Evolutionary conservation across 1,284 basidiomycete species (phyloP), one percentile per base, ranked within the genome.

Genomic region (Fereydounia khargensis): DNA sequence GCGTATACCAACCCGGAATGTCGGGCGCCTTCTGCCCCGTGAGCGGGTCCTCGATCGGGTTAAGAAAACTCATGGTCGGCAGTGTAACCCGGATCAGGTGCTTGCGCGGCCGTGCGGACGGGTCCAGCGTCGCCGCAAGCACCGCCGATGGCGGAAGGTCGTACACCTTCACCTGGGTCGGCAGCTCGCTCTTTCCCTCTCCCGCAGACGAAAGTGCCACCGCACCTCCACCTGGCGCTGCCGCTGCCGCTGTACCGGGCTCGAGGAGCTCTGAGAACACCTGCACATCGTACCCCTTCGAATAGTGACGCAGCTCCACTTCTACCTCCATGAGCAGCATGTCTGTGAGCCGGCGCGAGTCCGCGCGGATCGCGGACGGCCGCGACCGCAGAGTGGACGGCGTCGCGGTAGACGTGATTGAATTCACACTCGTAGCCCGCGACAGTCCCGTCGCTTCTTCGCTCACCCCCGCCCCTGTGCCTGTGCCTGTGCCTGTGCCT

Each of bases 131-230:
- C 3, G 72, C 72, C 0, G 69, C 72, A 7, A 71, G 57, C n/a
- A 73, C 56, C 3, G 72, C 70, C 20, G 67, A 68, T 7, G 72
- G 70, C 9, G 70, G 72, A 32, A 72, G 42, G 27, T 74, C 72
- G 40, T 61, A 65, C 8, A 68, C 55, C 10, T 41, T 40, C 18
- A 68, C 44, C 18, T 58, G 45, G 18, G 68, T 41, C 10, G 72
- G 70, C 24, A 73, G 35, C n/a, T 64, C 65, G 14, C 34, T 48
- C 13, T 33, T 39, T 13, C 34, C 19, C 20, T 53, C 44, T 2
- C 53, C 35, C 1, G 56, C 60, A 38, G 42, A 42, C 5, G 30
- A 37, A 19, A 66, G 52, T 43, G 16, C 17, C 23, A 17, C 9
- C 21, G n/a, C 17, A 16, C 6, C 11, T 6, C 3, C 16, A 0